Base-by-base conservation (phyloP, 257 asterid genomes). In the Paraleonurus japonicus region DNA sequence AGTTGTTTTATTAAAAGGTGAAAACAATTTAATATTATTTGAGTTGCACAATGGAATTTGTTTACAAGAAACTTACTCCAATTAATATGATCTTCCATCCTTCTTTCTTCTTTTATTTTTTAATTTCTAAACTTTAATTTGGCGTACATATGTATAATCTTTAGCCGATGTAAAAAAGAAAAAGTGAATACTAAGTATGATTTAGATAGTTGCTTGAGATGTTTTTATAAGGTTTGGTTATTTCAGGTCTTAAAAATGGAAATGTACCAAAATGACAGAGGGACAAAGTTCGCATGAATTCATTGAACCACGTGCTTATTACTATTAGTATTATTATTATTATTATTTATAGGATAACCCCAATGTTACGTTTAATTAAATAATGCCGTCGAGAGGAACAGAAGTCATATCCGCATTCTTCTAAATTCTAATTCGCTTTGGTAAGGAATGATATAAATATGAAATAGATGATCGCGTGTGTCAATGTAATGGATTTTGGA, bases 221-320 rank as follows among this genome's bases (percentile, higher is more conserved):
- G n/a, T 35, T 69, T 37, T 10, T 41, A 7, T 24, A 51, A 55
- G 68, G 10, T 59, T 58, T 26, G 61, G 68, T 51, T 70, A 13
- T 70, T 41, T 26, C 7, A 43, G 7, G 15, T 13, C 23, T 43
- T 8, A 0, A 70, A 53, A 41, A 57, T 58, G 41, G 59, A 70
- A 58, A n/a, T 41, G 12, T 3, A 35, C 65, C 55, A 13, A 69
- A 55, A 39, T 20, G 23, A 53, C 15, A 15, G n/a, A 41, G 68
- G 51, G 58, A 27, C 68, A 39, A 35, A 23, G 9, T 71, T 19
- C 43, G 61, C 60, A 60, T 47, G 13, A 47, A 27, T 19, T 59
- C 35, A 22, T 59, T 61, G 19, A 17, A 61, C 16, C 5, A 27
- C 16, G 63, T 26, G 37, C 13, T 26, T 5, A 11, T 1, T 13